phyloP scores from a whole-genome alignment of 1,284 basidiomycete species.

The Phlebopus sp. region DNA sequence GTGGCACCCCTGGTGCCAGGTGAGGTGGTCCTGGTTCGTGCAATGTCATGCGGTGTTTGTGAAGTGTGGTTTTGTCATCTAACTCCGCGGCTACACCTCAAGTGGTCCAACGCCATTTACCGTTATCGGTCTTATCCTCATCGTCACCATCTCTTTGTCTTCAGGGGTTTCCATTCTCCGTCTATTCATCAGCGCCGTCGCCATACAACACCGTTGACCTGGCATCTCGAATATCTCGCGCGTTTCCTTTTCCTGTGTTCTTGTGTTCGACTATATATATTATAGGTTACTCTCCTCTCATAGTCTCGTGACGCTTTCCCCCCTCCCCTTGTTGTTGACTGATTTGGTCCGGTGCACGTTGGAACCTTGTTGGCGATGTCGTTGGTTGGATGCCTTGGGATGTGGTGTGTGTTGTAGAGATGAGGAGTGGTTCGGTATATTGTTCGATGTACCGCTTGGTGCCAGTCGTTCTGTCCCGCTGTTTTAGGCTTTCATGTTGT shows the following conservation, averaged over 20 bases:
- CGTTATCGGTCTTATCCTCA: constrained; percentile 17
- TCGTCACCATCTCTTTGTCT: constrained; percentile 13
- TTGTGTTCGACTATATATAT: constrained; percentile 31
- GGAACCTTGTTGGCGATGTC: constrained; percentile 9
- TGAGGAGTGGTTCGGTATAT: constrained; percentile 8
- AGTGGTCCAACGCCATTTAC: constrained; percentile 13
- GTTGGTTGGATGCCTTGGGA: constrained; percentile 15
- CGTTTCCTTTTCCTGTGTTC: constrained; percentile 15
- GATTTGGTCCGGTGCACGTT: constrained; percentile 15
- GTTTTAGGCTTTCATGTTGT: constrained; percentile 4
- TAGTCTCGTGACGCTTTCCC: constrained; percentile 22
- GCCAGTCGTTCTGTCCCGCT: constrained; percentile 8
- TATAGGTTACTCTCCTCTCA: constrained; percentile 22
- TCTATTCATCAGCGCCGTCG: constrained; percentile 11
- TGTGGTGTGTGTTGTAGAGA: constrained; percentile 11
- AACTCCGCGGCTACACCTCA: constrained; percentile 11
- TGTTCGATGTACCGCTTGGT: constrained; percentile 3
- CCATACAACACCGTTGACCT: constrained; percentile 2
- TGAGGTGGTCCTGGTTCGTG: constrained; percentile 15
- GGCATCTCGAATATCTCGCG: constrained; percentile 9
- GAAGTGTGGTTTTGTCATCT: constrained; percentile 9
- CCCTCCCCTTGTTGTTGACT: constrained; percentile 17
- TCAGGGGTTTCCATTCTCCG: constrained; percentile 13
- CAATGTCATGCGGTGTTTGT: not conserved
- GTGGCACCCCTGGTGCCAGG: constrained; percentile 28